These are phyloP conservation scores for Kodamaea kaohsiungensis DNA, from an alignment of 805 yeast species.

Conservation along the genomic window DNA sequence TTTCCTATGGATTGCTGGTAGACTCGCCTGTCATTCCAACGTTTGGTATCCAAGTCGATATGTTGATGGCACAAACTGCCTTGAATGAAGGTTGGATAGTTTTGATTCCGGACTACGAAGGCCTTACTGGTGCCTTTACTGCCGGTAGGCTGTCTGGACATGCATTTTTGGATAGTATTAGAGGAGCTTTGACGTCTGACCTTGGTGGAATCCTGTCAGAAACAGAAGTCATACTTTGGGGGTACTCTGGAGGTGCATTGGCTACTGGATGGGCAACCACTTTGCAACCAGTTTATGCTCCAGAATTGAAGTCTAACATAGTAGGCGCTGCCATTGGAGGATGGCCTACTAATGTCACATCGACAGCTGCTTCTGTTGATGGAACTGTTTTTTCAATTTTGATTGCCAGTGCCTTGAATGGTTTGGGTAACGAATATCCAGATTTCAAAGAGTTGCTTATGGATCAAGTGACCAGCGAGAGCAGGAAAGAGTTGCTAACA, in stretches of 20 bases:
- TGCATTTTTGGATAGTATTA: slow-evolving; percentile 27
- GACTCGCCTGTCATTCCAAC: slow-evolving; percentile 11
- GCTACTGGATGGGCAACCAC: slow-evolving; percentile 41
- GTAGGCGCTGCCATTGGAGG: slow-evolving; percentile 39
- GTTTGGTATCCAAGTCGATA: slow-evolving; percentile 14
- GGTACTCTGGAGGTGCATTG: slow-evolving; percentile 38
- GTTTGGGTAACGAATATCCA: slow-evolving; percentile 32
- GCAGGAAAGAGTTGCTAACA: neutral
- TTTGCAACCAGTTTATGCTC: slow-evolving; percentile 35
- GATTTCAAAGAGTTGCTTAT: slow-evolving; percentile 10
- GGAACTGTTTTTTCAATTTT: slow-evolving; percentile 30
- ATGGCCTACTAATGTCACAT: slow-evolving; percentile 32
- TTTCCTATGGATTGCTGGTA: slow-evolving; percentile 21
- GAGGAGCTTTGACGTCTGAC: slow-evolving; percentile 22
- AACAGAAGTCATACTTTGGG: slow-evolving; percentile 28
- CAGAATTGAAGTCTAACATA: slow-evolving; percentile 22
- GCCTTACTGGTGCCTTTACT: slow-evolving; percentile 27
- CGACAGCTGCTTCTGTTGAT: slow-evolving; percentile 22
- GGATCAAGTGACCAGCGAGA: neutral
- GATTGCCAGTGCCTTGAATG: slow-evolving; percentile 27
- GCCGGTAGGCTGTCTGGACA: slow-evolving; percentile 32
- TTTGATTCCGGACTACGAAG: slow-evolving; percentile 34
- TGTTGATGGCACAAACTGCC: slow-evolving; percentile 11
- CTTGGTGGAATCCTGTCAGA: slow-evolving; percentile 18
- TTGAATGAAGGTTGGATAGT: slow-evolving; percentile 31